These are phyloP conservation scores for Colletotrichum sojae DNA, from an alignment of 2,329 filamentous ascomycete genomes.

Conservation along the genomic window DNA sequence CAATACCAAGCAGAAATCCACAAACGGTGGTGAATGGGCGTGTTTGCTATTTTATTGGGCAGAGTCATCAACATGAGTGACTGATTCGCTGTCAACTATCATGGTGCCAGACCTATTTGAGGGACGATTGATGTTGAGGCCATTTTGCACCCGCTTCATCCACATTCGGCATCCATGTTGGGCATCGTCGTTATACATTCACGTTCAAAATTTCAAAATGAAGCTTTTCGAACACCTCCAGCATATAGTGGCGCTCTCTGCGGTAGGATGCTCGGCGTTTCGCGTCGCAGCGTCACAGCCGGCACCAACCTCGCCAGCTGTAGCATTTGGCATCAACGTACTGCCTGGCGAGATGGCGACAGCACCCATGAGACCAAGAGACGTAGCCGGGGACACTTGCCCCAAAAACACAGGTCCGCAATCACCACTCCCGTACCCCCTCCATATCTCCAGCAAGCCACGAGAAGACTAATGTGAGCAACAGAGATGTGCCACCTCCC, in stretches of 20 bases:
- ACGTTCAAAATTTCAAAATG: too few species aligned
- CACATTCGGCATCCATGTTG: too few species aligned
- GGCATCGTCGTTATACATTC: too few species aligned
- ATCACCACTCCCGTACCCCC: rapidly evolving
- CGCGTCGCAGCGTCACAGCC: not conserved
- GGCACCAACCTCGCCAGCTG: not conserved
- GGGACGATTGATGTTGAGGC: not conserved
- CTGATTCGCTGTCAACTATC: not conserved
- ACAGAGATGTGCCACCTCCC: slow-evolving; percentile 31
- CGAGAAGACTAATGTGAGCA: not conserved
- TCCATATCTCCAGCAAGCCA: not conserved
- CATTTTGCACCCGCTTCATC: too few species aligned
- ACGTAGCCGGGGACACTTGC: slow-evolving; percentile 7
- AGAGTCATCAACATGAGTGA: not conserved
- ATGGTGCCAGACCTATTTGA: not conserved
- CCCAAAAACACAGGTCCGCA: slow-evolving; percentile 11
- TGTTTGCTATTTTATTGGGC: not conserved
- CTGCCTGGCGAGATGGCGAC: not conserved
- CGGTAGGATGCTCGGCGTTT: too few species aligned
- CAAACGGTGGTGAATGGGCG: slow-evolving; percentile 18
- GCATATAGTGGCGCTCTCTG: too few species aligned
- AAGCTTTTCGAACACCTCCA: too few species aligned
- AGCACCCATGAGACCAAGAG: not conserved
- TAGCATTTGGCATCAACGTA: not conserved
- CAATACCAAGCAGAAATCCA: slow-evolving; percentile 33